Evolutionary conservation across 2,329 filamentous ascomycete genomes (phyloP).

Genomic region (Arachnomyces sp.): DNA sequence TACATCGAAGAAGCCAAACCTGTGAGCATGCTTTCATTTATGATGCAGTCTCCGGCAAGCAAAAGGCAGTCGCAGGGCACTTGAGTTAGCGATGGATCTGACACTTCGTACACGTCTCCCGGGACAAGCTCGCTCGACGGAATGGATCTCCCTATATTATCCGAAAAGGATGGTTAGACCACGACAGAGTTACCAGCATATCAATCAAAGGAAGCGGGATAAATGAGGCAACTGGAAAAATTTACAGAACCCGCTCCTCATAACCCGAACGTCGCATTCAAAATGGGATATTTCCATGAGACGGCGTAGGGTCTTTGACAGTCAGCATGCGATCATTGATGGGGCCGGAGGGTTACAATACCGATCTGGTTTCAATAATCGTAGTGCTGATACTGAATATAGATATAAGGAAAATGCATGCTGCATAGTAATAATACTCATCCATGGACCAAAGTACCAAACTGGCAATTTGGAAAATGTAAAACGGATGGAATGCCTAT

Average conservation of each 20-base stretch:
- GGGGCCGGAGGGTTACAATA: slow-evolving; percentile 33
- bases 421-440: slow-evolving; percentile 95
- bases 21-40: slow-evolving; percentile 98
- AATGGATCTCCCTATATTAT: slow-evolving; percentile 63
- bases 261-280: slow-evolving; percentile 87
- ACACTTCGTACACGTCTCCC: slow-evolving; percentile 93
- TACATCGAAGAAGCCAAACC: slow-evolving; percentile 30
- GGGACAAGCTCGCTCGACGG: slow-evolving; percentile 83
- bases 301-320: slow-evolving; percentile 67
- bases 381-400: slow-evolving; percentile 85
- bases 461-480: slow-evolving; percentile 95
- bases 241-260: slow-evolving; percentile 88
- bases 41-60: slow-evolving; percentile 89
- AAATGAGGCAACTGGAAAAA: slow-evolving; percentile 8
- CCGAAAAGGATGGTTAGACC: slow-evolving; percentile 6
- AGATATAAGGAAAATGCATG: slow-evolving; percentile 91
- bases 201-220: background rate
- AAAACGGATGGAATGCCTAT: slow-evolving; percentile 90
- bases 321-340: slow-evolving; percentile 9
- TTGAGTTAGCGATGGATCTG: slow-evolving; percentile 78
- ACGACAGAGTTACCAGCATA: background rate
- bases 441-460: slow-evolving; percentile 90
- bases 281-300: slow-evolving; percentile 87
- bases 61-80: slow-evolving; percentile 89
- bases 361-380: slow-evolving; percentile 77